Evolutionary conservation across 2,329 filamentous ascomycete genomes (phyloP).

Genomic region (Aspergillaceae sp.): DNA sequence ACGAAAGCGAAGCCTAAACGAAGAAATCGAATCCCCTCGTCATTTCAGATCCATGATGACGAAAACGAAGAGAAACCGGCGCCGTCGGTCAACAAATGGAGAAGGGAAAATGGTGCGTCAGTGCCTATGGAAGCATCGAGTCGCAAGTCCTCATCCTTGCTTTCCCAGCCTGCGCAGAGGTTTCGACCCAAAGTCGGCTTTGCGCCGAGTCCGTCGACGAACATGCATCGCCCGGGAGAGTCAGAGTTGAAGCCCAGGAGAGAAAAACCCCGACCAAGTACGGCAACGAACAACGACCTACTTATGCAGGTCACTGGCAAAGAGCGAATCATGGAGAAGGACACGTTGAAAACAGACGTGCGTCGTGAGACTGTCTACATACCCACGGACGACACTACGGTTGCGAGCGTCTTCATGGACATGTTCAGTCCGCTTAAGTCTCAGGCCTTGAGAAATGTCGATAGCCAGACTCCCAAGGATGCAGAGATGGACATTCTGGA

Average conservation of each 20-base stretch:
- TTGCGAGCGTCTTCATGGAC: constrained; percentile 37
- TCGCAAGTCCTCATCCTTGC: constrained; percentile 28
- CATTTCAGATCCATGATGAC: constrained; percentile 32
- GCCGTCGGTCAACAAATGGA: constrained; percentile 7
- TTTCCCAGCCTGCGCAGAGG: constrained; percentile 34
- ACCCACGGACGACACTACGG: constrained; percentile 33
- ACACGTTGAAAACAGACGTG: constrained; percentile 22
- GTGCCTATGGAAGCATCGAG: constrained; percentile 4
- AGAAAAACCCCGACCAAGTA: constrained; percentile 1
- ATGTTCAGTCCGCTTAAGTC: constrained; percentile 35
- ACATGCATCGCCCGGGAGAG: constrained; percentile 6
- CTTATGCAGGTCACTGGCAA: constrained; percentile 8
- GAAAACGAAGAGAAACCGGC: constrained; percentile 17
- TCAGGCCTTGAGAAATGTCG: constrained; percentile 3
- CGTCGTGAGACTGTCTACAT: constrained; percentile 35
- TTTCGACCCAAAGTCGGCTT: constrained; percentile 28
- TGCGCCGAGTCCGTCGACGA: constrained; percentile 12
- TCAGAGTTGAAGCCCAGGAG: constrained; percentile 2
- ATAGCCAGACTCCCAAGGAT: constrained; percentile 7
- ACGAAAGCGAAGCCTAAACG: constrained; percentile 22
- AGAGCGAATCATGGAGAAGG: constrained; percentile 3
- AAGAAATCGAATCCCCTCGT: constrained; percentile 15
- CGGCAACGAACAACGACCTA: constrained; percentile 10
- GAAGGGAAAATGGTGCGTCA: constrained; percentile 10
- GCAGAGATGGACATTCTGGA: constrained; percentile 26